Base-by-base conservation (phyloP, 176 grass and related monocot genomes). In the Rhynchospora pubera region DNA sequence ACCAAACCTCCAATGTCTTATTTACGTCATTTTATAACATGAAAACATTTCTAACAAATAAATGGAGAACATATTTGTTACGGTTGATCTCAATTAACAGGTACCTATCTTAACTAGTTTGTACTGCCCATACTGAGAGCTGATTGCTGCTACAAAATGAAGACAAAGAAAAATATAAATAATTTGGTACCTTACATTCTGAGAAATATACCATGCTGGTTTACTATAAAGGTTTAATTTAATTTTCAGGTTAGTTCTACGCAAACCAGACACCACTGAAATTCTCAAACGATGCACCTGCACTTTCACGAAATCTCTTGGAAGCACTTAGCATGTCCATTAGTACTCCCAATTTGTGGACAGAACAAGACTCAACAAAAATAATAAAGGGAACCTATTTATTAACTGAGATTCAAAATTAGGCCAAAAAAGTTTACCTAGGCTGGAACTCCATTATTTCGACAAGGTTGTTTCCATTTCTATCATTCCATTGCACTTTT, bases 401-500 rank as follows among this genome's bases (percentile, higher is more conserved):
- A 69, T 45, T 69, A 19, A 43, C 32, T n/a, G 34, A 70, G n/a
- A 45, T 21, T 45, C 4, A 77, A 28, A 23, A 43, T 39, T 47
- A 9, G 34, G 9, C 21, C n/a, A 84, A 34, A 59, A 87, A 46
- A 81, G 21, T 62, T 82, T 52, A 89, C 87, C 83, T 89, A 65
- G 87, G 87, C 42, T 85, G 75, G 77, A 89, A 89, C 47, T 89
- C 87, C 66, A 89, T 10, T 11, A 89, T 69, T 74, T 89, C 56
- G 26, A 77, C 83, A 44, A 89, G 66, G n/a, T 60, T 85, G 76
- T 85, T 60, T 42, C 87, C 87, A 42, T 85, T 74, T 23, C 45
- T 15, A 65, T 88, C 87, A 32, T 85, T 88, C 87, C 87, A 88
- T 72, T 82, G 87, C 19, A 88, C 87, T 51, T 88, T 88, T 62